Evolutionary conservation across 768 basidiomycete species (phyloP).

Genomic region (Nevesoporus exiguus): DNA sequence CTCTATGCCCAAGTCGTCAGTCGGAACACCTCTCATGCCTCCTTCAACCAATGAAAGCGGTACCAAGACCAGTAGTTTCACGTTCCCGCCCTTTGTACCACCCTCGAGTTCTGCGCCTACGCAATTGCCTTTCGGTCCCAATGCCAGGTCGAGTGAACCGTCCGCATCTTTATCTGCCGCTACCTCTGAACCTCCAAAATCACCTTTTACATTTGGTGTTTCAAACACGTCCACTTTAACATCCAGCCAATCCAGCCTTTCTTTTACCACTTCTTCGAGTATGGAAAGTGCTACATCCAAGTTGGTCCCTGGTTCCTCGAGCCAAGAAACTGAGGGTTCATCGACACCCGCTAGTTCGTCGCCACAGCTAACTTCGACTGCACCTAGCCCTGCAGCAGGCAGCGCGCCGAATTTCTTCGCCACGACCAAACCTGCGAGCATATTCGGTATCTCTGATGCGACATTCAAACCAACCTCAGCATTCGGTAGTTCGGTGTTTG

Average conservation of each 20-base stretch:
- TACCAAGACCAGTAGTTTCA: slow-evolving; percentile 20
- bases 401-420: slow-evolving; percentile 24
- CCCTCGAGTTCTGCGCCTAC: slow-evolving; percentile 11
- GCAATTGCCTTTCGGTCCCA: slow-evolving; percentile 12
- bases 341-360: slow-evolving; percentile 1
- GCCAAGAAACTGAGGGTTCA: slow-evolving; percentile 11
- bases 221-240: slow-evolving; percentile 6
- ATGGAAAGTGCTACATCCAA: slow-evolving; percentile 9
- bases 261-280: slow-evolving; percentile 10
- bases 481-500: slow-evolving; percentile 28
- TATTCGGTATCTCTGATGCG: slow-evolving; percentile 21
- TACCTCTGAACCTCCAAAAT: slow-evolving; percentile 24
- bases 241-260: slow-evolving; percentile 17
- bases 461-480: slow-evolving; percentile 21
- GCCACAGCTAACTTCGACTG: slow-evolving; percentile 10
- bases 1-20: slow-evolving; percentile 36
- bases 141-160: slow-evolving; percentile 20
- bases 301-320: slow-evolving; percentile 1
- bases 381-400: slow-evolving; percentile 16
- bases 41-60: slow-evolving; percentile 18
- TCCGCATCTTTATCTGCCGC: slow-evolving; percentile 11
- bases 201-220: slow-evolving; percentile 26
- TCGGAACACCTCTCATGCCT: slow-evolving; percentile 10
- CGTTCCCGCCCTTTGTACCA: slow-evolving; percentile 26
- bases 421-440: slow-evolving; percentile 12